phyloP scores from a whole-genome alignment of 2,329 filamentous ascomycete genomes.

The Diplodia mutila region DNA sequence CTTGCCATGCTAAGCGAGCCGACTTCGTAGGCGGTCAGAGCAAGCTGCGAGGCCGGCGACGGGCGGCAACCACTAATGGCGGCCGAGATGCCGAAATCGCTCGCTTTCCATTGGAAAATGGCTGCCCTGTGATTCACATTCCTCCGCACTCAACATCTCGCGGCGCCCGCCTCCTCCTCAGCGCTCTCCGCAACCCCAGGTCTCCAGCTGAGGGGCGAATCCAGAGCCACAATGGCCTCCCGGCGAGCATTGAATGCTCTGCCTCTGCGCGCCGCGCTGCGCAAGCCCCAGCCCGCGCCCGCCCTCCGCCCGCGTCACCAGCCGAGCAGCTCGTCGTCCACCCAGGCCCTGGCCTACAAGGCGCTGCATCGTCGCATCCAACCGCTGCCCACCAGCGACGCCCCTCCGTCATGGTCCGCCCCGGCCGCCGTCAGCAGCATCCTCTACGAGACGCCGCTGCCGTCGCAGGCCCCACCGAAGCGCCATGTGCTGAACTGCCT shows the following conservation, averaged over 20 bases:
- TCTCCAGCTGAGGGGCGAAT: neutral
- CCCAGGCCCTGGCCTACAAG: slow-evolving; percentile 95
- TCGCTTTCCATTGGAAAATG: slow-evolving; percentile 22
- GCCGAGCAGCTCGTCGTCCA: slow-evolving; percentile 65
- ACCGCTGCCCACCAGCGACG: slow-evolving; percentile 76
- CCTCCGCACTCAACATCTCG: slow-evolving; percentile 15
- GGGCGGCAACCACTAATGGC: slow-evolving; percentile 1
- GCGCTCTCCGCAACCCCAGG: slow-evolving; percentile 6
- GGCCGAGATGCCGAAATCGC: slow-evolving; percentile 13
- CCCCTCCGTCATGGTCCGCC: slow-evolving; percentile 80
- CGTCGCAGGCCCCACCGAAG: slow-evolving; percentile 82
- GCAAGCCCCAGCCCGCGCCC: slow-evolving; percentile 32
- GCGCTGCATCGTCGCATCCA: slow-evolving; percentile 88
- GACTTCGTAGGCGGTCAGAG: neutral
- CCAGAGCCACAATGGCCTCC: slow-evolving; percentile 45
- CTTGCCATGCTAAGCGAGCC: neutral
- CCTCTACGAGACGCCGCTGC: slow-evolving; percentile 94
- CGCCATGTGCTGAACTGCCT: slow-evolving; percentile 97
- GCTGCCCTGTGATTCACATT: slow-evolving; percentile 22
- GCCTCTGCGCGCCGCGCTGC: slow-evolving; percentile 37
- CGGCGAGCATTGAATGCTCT: slow-evolving; percentile 44
- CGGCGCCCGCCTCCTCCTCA: neutral
- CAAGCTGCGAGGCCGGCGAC: slow-evolving; percentile 1
- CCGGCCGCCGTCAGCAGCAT: slow-evolving; percentile 97
- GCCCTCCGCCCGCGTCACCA: slow-evolving; percentile 37